Base-by-base conservation (phyloP, 2,329 filamentous ascomycete genomes). In the Ascochyta viciae-villosae region DNA sequence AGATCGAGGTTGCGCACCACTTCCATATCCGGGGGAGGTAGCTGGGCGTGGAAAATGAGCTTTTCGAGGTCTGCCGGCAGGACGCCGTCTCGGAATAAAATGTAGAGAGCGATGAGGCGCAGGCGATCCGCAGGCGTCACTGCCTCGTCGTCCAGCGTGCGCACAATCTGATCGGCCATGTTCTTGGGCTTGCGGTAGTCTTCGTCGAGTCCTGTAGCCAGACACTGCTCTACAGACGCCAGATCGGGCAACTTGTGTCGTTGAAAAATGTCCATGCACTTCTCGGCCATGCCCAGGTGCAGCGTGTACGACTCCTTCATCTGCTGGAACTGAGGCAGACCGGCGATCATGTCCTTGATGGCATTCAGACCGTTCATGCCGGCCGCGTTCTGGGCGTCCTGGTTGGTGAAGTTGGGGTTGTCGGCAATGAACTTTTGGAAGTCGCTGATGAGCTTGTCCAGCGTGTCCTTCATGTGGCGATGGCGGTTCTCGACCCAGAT, bases 401-500 rank as follows among this genome's bases (percentile, higher is more conserved):
- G 83, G 61, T 95, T 88, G 12, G 91, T 91, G 70, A 98, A 98
- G 71, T 98, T 91, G 13, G 93, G 90, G 72, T 99, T 96, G 58
- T 95, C 88, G 39, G 89, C 87, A 67, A 96, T 85, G 77, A 99
- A 99, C 71, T 88, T 93, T 68, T 92, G 88, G 71, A 99, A 98
- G 73, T 98, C 94, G 53, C 87, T 85, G 82, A 94, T 95, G 58
- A 99, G 82, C 76, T 94, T 96, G 71, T 94, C 91, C 67, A 98
- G 93, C 3, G 95, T 95, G 74, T 98, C 93, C 74, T 96, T 96
- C 95, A 99, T 99, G 77, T 99, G 95, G 48, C 87, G 85, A 77
- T 99, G 95, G 50, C 95, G 85, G 71, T 96, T 96, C 58, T 95
- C 91, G 23, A 96, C 88, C 95, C 95, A 99, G 42, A 99, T 90